A percentile compares a stretch with the other conserved stretches of the same genome.
phyloP scores from a whole-genome alignment of 805 yeast genomes.

The Candida manassasensis region DNA sequence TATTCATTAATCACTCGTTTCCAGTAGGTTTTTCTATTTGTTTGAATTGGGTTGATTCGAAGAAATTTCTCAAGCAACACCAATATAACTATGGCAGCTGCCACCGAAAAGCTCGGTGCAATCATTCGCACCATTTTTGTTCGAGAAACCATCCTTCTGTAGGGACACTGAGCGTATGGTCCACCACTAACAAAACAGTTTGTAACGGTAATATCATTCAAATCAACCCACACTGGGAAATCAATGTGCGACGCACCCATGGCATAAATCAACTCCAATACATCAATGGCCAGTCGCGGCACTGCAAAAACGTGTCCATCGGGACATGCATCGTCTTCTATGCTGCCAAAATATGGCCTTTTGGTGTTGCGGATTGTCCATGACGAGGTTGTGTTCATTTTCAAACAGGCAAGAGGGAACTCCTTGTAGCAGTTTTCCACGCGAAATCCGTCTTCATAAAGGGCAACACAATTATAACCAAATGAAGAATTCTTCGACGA shows the following conservation, averaged over 20 bases:
- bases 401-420: constrained; percentile 54
- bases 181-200: constrained; percentile 90
- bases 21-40: constrained; percentile 58
- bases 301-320: constrained; percentile 24
- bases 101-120: constrained; percentile 61
- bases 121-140: constrained; percentile 59
- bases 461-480: constrained; percentile 40
- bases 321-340: constrained; percentile 27
- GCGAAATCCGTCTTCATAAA: constrained; percentile 49
- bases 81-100: constrained; percentile 46
- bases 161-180: constrained; percentile 73
- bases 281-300: constrained; percentile 35
- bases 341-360: constrained; percentile 43
- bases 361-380: constrained; percentile 37
- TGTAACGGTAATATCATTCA: constrained; percentile 68
- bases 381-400: constrained; percentile 27
- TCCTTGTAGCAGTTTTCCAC: constrained; percentile 62
- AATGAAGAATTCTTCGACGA: constrained; percentile 9
- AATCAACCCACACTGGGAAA: constrained; percentile 67
- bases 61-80: constrained; percentile 50
- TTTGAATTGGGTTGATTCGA: constrained; percentile 63
- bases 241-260: constrained; percentile 20
- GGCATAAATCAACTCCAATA: constrained; percentile 24
- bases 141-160: constrained; percentile 49
- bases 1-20: constrained; percentile 56